phyloP scores from a whole-genome alignment of 768 basidiomycete genomes.

The Tremella yokohamensis region DNA sequence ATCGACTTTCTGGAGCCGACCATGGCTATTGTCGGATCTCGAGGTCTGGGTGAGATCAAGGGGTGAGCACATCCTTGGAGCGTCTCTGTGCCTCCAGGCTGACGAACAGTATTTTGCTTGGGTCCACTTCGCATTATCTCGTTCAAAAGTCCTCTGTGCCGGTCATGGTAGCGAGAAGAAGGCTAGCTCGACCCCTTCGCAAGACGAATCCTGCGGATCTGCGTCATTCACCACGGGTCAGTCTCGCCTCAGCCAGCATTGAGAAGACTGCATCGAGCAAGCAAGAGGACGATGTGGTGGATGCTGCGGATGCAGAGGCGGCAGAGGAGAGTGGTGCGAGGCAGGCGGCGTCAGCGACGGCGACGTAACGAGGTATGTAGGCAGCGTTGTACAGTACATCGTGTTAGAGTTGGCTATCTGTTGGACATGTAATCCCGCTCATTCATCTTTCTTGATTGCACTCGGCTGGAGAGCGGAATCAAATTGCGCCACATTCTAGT shows the following conservation, averaged over 20 bases:
- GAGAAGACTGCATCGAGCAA: slow-evolving; percentile 75
- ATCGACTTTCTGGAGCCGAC: slow-evolving; percentile 81
- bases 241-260: slow-evolving; percentile 77
- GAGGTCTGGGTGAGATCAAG: slow-evolving; percentile 79
- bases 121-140: slow-evolving; percentile 85
- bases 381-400: neutral
- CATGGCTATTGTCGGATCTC: slow-evolving; percentile 93
- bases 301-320: slow-evolving; percentile 55
- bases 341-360: neutral
- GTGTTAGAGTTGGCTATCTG: neutral
- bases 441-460: too few relatives aligned
- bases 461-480: too few relatives aligned
- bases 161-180: slow-evolving; percentile 87
- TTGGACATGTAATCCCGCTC: too few relatives aligned
- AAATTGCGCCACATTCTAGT: neutral
- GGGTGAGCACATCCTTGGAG: slow-evolving; percentile 59
- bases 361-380: slow-evolving; percentile 34
- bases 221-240: slow-evolving; percentile 73
- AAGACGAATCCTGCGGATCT: slow-evolving; percentile 58
- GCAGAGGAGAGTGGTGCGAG: slow-evolving; percentile 38
- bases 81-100: neutral
- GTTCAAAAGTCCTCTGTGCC: slow-evolving; percentile 84
- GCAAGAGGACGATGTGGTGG: slow-evolving; percentile 72
- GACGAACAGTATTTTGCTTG: slow-evolving; percentile 71
- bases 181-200: slow-evolving; percentile 76